A percentile compares a stretch with the other conserved stretches of the same genome.
These are phyloP conservation scores for Metschnikowia vanudenii DNA, from an alignment of 805 yeast species.

Conservation along the genomic window DNA sequence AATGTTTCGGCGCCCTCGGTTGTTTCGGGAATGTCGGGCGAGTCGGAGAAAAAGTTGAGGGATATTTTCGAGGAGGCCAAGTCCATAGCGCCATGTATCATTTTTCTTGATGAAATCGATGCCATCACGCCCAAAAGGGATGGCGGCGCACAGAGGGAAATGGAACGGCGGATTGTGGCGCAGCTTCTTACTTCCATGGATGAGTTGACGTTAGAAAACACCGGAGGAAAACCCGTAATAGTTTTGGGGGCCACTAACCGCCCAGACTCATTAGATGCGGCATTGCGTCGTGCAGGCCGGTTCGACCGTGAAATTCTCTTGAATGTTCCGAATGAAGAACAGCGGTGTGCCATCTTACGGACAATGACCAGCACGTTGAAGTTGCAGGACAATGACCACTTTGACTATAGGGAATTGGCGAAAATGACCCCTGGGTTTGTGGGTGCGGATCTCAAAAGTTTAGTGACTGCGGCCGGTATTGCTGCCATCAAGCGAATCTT, in stretches of 20 bases:
- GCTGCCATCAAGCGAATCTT: slow-evolving; percentile 92
- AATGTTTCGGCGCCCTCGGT: slow-evolving; percentile 92
- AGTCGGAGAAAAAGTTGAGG: slow-evolving; percentile 88
- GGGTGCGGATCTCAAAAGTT: slow-evolving; percentile 94
- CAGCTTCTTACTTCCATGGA: slow-evolving; percentile 94
- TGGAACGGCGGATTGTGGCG: slow-evolving; percentile 96
- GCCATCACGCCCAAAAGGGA: slow-evolving; percentile 98
- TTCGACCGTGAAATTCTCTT: slow-evolving; percentile 93
- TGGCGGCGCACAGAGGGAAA: slow-evolving; percentile 91
- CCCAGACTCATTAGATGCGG: slow-evolving; percentile 93
- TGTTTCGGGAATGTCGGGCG: slow-evolving; percentile 99
- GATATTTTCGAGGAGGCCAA: slow-evolving; percentile 94
- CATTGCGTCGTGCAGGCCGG: slow-evolving; percentile 93
- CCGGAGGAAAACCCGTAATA: slow-evolving; percentile 89
- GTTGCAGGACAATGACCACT: slow-evolving; percentile 50
- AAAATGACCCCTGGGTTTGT: slow-evolving; percentile 96
- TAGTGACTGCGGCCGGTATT: slow-evolving; percentile 93
- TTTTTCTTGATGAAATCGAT: slow-evolving; percentile 95
- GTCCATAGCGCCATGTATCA: slow-evolving; percentile 82
- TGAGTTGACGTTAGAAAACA: slow-evolving; percentile 81
- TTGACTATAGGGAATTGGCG: slow-evolving; percentile 73
- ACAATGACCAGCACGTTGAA: slow-evolving; percentile 70
- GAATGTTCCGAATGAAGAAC: slow-evolving; percentile 88
- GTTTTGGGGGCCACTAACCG: slow-evolving; percentile 96
- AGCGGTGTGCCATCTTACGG: slow-evolving; percentile 71